Evolutionary conservation across 2,329 filamentous ascomycete species (phyloP), one percentile per base, ranked within the genome.

Genomic region (Didymella pinodella): DNA sequence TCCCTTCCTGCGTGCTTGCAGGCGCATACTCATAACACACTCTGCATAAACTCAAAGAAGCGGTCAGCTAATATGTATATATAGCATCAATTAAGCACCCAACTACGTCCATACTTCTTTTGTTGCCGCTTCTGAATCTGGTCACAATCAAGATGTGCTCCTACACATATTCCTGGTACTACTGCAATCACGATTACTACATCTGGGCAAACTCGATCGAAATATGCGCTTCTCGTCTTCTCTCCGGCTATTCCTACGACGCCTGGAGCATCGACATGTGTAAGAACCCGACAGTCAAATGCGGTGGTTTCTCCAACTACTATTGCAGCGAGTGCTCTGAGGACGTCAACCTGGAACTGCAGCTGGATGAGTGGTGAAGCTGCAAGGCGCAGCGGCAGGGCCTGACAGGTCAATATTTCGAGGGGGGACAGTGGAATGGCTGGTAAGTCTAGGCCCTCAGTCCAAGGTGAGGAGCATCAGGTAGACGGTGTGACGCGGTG

Each of bases 251-350:
- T 70, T 81, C 79, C 2, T 79, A 78, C 65, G 80, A 82, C 59
- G 77, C 78, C 22, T 82, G 79, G 80, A 78, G 76, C 56, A 80
- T 79, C 65, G 80, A 82, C 68, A 81, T 80, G 78, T 80, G 78
- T 69, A 78, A 78, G 62, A 78, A 78, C 64, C 78, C 77, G 66
- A 70, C 69, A 18, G 75, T 76, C 25, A 70, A 65, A 38, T 81
- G 79, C 64, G 76, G 74, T 50, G 79, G 79, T 48, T 79, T 80
- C 63, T 77, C 75, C 34, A 79, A 78, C 54, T 80, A 78, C 65
- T 81, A 80, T 66, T 81, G 79, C 72, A 65, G 59, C 26, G 78
- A 80, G 8, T 80, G 79, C 68, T 78, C 75, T 14, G 79, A 81
- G 61, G 79, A 81, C 46, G 73, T 79, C 6, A 68, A 73, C 8